phyloP scores from a whole-genome alignment of 1,139 yeast genomes.

The Ashbya aceris region DNA sequence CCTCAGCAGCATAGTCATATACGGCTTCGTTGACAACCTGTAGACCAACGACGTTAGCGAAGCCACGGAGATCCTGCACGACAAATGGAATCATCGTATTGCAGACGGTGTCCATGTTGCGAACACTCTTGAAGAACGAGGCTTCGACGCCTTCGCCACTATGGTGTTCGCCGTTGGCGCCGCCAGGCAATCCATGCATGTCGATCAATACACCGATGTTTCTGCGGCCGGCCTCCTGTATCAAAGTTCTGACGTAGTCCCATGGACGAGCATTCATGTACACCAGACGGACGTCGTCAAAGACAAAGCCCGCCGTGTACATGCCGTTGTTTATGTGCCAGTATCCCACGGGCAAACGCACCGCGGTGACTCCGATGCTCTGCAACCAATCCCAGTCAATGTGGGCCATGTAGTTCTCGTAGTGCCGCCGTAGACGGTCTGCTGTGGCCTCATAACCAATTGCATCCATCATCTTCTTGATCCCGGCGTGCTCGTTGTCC shows the following conservation, averaged over 20 bases:
- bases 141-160: constrained; percentile 69
- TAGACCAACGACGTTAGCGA: constrained; percentile 68
- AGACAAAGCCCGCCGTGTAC: constrained; percentile 49
- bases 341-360: constrained; percentile 84
- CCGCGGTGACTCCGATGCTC: constrained; percentile 52
- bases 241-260: constrained; percentile 37
- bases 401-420: constrained; percentile 50
- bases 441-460: constrained; percentile 50
- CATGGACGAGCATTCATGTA: constrained; percentile 56
- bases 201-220: constrained; percentile 73
- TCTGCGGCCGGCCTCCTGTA: constrained; percentile 26
- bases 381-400: constrained; percentile 70
- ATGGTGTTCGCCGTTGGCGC: constrained; percentile 80
- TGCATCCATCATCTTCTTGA: constrained; percentile 37
- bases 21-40: constrained; percentile 82
- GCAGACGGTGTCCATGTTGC: constrained; percentile 31
- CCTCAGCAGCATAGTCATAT: constrained; percentile 43
- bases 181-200: constrained; percentile 84
- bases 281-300: constrained; percentile 43
- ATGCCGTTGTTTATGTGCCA: constrained; percentile 71
- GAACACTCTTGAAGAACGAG: constrained; percentile 42
- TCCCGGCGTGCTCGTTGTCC: constrained; percentile 72
- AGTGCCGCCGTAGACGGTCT: constrained; percentile 53
- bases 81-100: constrained; percentile 48
- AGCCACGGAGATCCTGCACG: constrained; percentile 49